Conservation (phyloP, 176 grass and related monocot species). For the Cenchrus fungigraminus region DNA sequence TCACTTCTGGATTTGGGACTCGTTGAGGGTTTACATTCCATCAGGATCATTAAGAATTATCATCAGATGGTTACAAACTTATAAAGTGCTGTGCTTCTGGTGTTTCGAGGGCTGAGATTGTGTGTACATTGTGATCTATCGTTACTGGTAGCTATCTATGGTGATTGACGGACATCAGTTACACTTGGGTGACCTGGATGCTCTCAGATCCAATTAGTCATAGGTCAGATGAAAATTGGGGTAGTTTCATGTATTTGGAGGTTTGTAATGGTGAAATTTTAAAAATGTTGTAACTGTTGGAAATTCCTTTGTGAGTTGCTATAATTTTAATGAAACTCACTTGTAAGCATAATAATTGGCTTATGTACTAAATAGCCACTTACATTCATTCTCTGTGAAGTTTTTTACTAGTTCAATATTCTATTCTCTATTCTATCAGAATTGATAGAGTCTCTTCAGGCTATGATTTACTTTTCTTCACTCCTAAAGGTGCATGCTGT, state of each 20-base stretch:
- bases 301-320: constrained; percentile 16
- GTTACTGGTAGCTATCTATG: constrained; percentile 17
- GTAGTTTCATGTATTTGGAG: constrained; percentile 18
- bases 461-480: not conserved
- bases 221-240: not conserved
- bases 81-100: not conserved
- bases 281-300: not conserved
- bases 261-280: not conserved
- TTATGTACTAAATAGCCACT: not conserved
- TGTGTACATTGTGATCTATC: not conserved
- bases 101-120: not conserved
- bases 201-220: constrained; percentile 16
- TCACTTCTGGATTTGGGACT: not conserved
- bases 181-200: constrained; percentile 5
- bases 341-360: constrained; percentile 2
- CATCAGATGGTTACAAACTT: not conserved
- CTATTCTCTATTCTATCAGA: constrained; percentile 5
- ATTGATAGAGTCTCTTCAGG: not conserved
- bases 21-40: not conserved
- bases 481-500: not conserved
- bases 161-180: not conserved
- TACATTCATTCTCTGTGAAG: not conserved
- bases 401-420: constrained; percentile 1
- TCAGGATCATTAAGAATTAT: not conserved
- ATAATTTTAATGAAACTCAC: constrained; percentile 12